Percentiles rank a stretch among this genome's conserved stretches.
Evolutionary conservation across 1,284 basidiomycete species (phyloP).

Genomic region (Papiliotrema fonsecae): DNA sequence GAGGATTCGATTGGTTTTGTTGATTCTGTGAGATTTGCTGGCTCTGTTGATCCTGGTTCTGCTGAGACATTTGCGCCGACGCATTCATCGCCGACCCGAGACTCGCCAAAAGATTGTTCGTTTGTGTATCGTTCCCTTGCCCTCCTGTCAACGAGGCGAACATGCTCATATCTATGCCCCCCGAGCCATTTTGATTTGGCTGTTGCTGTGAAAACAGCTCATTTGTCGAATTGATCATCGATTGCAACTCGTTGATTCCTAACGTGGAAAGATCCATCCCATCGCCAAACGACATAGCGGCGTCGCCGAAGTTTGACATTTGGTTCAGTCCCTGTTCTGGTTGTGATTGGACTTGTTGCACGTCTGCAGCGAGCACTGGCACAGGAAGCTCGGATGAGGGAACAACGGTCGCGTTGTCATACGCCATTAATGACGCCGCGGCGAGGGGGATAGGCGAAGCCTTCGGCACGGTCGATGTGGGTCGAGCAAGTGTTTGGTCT

Average conservation of each 20-base stretch:
- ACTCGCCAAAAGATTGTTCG: constrained; percentile 3
- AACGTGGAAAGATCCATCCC: constrained; percentile 10
- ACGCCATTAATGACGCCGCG: constrained; percentile 17
- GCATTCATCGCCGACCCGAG: too few relatives aligned
- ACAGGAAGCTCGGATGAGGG: neutral
- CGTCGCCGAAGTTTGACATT: too few relatives aligned
- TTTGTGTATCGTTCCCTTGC: constrained; percentile 3
- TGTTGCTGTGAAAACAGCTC: neutral
- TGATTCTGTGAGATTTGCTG: too few relatives aligned
- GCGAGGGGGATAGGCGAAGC: constrained; percentile 24
- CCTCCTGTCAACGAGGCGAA: neutral
- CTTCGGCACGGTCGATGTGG: constrained; percentile 3
- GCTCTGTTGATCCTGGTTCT: too few relatives aligned
- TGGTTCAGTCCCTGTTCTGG: too few relatives aligned
- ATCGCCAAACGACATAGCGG: neutral
- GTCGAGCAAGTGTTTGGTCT: constrained; percentile 7
- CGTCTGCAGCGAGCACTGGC: neutral
- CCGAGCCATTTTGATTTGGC: neutral
- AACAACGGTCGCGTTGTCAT: neutral
- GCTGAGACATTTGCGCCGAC: too few relatives aligned
- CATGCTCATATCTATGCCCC: neutral
- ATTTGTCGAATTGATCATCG: constrained; percentile 12
- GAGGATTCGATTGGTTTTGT: too few relatives aligned
- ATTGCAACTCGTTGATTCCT: constrained; percentile 18
- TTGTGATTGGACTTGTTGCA: too few relatives aligned